Percentiles rank a stretch among this genome's conserved stretches.
These are phyloP conservation scores for Cordyceps cateniannulata DNA, from an alignment of 2,329 filamentous ascomycete genomes.

Conservation along the genomic window DNA sequence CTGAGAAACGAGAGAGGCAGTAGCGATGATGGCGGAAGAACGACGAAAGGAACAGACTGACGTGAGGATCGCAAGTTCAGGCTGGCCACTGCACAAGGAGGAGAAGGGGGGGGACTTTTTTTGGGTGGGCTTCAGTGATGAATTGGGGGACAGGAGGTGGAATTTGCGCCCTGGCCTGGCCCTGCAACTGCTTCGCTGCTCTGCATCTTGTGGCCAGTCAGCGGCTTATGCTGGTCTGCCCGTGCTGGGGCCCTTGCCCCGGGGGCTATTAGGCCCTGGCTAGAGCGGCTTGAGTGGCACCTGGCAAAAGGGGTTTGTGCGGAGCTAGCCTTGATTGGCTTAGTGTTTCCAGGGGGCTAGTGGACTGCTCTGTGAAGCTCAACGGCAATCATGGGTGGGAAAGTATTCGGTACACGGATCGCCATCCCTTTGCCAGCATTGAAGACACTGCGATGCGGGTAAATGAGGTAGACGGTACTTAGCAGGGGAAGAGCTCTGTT, in stretches of 20 bases:
- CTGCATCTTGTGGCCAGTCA: background rate
- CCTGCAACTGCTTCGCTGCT: background rate
- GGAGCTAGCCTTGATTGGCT: constrained; percentile 21
- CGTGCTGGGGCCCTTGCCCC: constrained; percentile 20
- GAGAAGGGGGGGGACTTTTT: constrained; percentile 22
- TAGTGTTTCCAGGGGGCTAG: constrained; percentile 19
- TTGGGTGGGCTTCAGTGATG: constrained; percentile 17
- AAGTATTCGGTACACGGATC: background rate
- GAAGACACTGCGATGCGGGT: background rate
- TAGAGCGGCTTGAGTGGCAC: constrained; percentile 8
- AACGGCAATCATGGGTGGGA: constrained; percentile 15
- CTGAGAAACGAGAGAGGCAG: constrained; percentile 24
- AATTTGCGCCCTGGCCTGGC: constrained; percentile 28
- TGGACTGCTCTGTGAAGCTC: constrained; percentile 21
- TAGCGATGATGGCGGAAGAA: constrained; percentile 30
- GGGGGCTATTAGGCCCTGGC: constrained; percentile 14
- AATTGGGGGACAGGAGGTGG: constrained; percentile 18
- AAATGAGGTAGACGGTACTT: background rate
- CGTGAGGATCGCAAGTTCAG: constrained; percentile 16
- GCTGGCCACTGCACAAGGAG: constrained; percentile 13
- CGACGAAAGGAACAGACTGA: constrained; percentile 19
- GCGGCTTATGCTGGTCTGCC: constrained; percentile 4
- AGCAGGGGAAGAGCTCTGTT: background rate
- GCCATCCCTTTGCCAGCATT: background rate
- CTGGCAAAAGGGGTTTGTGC: constrained; percentile 27